A percentile compares a stretch with the other conserved stretches of the same genome.
phyloP scores from a whole-genome alignment of 2,329 filamentous ascomycete species.

The Colletotrichum gigasporum region DNA sequence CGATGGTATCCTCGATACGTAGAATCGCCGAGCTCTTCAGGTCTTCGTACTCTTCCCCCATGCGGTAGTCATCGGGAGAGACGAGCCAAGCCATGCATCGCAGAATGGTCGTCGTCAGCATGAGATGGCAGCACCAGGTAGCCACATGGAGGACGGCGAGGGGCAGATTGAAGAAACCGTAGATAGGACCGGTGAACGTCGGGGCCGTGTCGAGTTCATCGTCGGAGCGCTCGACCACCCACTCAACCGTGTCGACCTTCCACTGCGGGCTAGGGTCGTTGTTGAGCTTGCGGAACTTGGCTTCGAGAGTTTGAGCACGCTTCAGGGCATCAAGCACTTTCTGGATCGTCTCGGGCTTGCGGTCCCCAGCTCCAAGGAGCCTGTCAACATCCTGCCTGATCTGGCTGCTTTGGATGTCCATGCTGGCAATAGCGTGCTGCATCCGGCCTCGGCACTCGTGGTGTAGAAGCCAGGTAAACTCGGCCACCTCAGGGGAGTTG shows the following conservation, averaged over 20 bases:
- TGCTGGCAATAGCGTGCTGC: constrained; percentile 33
- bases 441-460: constrained; percentile 31
- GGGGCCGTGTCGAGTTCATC: constrained; percentile 21
- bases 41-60: constrained; percentile 32
- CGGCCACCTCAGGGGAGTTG: constrained; percentile 29
- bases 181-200: constrained; percentile 29
- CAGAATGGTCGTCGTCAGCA: constrained; percentile 35
- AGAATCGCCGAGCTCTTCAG: constrained; percentile 29
- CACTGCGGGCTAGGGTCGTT: constrained; percentile 31
- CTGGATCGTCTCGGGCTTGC: constrained; percentile 26
- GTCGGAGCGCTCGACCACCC: constrained; percentile 24
- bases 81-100: constrained; percentile 36
- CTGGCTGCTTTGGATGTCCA: constrained; percentile 34
- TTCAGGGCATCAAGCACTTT: constrained; percentile 29
- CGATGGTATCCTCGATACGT: constrained; percentile 33
- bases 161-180: constrained; percentile 34
- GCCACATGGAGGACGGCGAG: constrained; percentile 34
- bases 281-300: constrained; percentile 29
- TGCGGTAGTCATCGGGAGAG: constrained; percentile 31
- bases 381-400: constrained; percentile 34
- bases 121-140: constrained; percentile 35
- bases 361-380: constrained; percentile 13
- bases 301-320: constrained; percentile 28
- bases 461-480: constrained; percentile 35
- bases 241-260: constrained; percentile 26